Base-by-base conservation (phyloP, 73 alveolate genomes). In the Paramecium caudatum region DNA sequence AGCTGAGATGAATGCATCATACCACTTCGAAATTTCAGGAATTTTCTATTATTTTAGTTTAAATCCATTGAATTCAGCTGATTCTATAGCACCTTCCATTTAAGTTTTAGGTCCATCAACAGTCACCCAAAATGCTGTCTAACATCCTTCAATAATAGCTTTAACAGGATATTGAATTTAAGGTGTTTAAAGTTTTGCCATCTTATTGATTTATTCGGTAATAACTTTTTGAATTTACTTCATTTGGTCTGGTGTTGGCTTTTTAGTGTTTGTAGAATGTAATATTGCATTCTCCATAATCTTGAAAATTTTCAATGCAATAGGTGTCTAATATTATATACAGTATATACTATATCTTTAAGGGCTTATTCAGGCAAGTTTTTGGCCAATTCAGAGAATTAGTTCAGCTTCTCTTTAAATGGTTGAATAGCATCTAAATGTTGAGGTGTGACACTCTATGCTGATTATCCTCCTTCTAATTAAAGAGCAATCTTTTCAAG, bases 51-150 rank as follows among this genome's bases (percentile, higher is more conserved):
- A 74, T 37, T 74, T 74, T 3, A 74, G 17, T 45, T 74, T 74
- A 23, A 74, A 74, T 36, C 62, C 88, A 74, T 74, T 74, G 32
- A 41, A 74, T 47, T 74, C 88, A 27, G 88, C 65, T 1, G 88
- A 30, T 41, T 74, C 88, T 17, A 74, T 74, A 13, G 69, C 62
- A 21, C 69, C 32, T 16, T 74, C 88, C 10, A 74, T 27, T 41
- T 45, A 21, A 3, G 21, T 30, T 15, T 41, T 74, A 12, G 88
- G 88, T 1, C 55, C 68, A 74, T 74, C 88, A 8, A 74, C 17
- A 45, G 88, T 74, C 3, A 74, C 88, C 87, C 88, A 74, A 25
- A 41, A 74, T 1, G 88, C 43, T 37, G 69, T 47, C 7, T 74
- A 27, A 68, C 62, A 8, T 9, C 88, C 88, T 45, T 74, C 88